Conservation (phyloP, 2,329 filamentous ascomycete species). For the Cytospora piceicola region DNA sequence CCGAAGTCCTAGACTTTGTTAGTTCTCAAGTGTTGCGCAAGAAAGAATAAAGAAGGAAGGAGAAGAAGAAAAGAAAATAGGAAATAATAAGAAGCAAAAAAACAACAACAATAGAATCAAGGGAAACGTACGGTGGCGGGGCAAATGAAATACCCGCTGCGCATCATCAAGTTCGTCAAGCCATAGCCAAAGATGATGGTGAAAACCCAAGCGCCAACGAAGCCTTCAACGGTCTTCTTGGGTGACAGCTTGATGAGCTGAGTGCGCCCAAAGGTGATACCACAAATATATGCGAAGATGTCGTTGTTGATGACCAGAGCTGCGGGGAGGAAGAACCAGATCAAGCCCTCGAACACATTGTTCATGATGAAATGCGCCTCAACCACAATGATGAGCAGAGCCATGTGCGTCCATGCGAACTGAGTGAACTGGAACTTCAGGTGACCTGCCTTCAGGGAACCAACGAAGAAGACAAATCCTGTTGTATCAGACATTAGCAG, state of each 20-base stretch:
- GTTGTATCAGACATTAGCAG: slow-evolving; percentile 31
- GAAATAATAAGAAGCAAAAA: too few species aligned
- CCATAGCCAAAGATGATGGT: slow-evolving; percentile 84
- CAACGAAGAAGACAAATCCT: slow-evolving; percentile 99
- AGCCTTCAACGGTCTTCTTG: slow-evolving; percentile 99
- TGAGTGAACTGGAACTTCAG: slow-evolving; percentile 99
- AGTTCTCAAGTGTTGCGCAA: slow-evolving; percentile 17
- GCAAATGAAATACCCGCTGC: slow-evolving; percentile 97
- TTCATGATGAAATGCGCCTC: slow-evolving; percentile 99
- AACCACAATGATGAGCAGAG: slow-evolving; percentile 94
- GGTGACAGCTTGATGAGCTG: slow-evolving; percentile 97
- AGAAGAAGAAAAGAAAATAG: too few species aligned
- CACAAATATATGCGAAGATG: slow-evolving; percentile 97
- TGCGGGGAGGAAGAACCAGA: slow-evolving; percentile 98
- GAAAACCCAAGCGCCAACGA: slow-evolving; percentile 94
- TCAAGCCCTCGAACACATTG: slow-evolving; percentile 99
- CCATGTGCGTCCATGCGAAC: slow-evolving; percentile 99
- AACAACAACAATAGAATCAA: background rate
- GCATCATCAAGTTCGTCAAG: slow-evolving; percentile 82
- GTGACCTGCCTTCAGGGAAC: slow-evolving; percentile 89
- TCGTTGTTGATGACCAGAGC: slow-evolving; percentile 97
- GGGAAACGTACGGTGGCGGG: slow-evolving; percentile 73
- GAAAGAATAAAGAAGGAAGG: too few species aligned
- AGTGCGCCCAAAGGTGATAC: slow-evolving; percentile 93
- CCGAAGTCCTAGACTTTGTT: slow-evolving; percentile 69